Evolutionary conservation across 352 stramenopile genomes (phyloP).

Genomic region (Phytophthora cactorum): DNA sequence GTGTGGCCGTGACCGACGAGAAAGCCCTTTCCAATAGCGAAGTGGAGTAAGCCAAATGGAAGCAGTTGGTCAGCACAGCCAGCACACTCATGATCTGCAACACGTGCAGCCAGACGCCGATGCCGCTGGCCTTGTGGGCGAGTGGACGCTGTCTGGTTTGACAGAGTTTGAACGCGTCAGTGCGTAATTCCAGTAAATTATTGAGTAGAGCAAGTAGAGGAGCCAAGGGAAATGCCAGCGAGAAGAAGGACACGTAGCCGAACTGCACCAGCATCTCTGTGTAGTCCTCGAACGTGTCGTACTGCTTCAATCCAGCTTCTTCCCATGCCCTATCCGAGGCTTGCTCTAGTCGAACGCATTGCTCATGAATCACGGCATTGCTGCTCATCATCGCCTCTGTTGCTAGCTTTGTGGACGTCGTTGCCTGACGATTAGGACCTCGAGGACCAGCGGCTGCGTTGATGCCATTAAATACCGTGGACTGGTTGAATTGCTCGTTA

Average conservation of each 20-base stretch:
- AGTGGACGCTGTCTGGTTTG: constrained; percentile 91
- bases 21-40: constrained; percentile 64
- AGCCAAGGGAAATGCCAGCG: constrained; percentile 94
- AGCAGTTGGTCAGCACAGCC: constrained; percentile 96
- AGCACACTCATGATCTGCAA: constrained; percentile 96
- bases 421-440: constrained; percentile 19
- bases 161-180: constrained; percentile 96
- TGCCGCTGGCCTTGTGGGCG: constrained; percentile 92
- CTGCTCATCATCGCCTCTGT: constrained; percentile 33
- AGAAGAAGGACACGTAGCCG: constrained; percentile 96
- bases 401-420: constrained; percentile 17
- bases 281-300: constrained; percentile 97
- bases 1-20: constrained; percentile 33
- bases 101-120: constrained; percentile 89
- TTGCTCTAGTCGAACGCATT: constrained; percentile 84
- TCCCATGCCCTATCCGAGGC: constrained; percentile 88
- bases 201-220: constrained; percentile 94
- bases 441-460: constrained; percentile 17
- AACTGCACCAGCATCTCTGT: constrained; percentile 95
- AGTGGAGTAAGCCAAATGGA: constrained; percentile 91
- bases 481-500: constrained; percentile 69
- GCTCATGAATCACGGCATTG: constrained; percentile 76
- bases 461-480: constrained; percentile 59
- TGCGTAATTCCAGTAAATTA: constrained; percentile 93
- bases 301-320: constrained; percentile 89